Base-by-base conservation (phyloP, 2,329 filamentous ascomycete genomes). In the Botryosphaeria dothidea region DNA sequence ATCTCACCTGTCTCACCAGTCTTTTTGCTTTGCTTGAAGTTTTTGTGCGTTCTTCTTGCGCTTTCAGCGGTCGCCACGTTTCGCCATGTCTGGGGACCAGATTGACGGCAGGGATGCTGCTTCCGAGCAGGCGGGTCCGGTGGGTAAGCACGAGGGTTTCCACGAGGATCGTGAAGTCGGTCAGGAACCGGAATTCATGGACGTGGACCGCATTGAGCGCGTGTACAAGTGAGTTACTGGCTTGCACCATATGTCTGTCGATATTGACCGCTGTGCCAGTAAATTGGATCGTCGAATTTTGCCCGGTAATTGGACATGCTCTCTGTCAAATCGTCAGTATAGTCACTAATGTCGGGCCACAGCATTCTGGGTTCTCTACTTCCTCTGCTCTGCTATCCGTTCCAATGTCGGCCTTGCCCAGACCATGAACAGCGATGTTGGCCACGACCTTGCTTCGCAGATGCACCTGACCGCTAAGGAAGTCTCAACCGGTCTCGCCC, bases 361-460 rank as follows among this genome's bases (percentile, higher is more conserved):
- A 85, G 92, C 93, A 31, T 94, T 97, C 78, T 97, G 93, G 93
- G 77, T 90, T 17, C 84, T 97, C 17, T 97, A 97, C 80, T 97
- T 97, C 75, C 85, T 97, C 68, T 95, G 92, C 83, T 95, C 92
- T 0, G 93, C 92, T 67, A 95, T 97, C 72, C 89, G 92, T 61
- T 95, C 92, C 72, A 97, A 96, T 78, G 92, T 97, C 69, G 92
- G 92, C 67, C 88, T 97, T 70, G 91, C 93, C n/a, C 92, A 97
- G 80, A 97, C 93, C 1, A 97, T 97, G 93, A 97, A 97, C 79
- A 79, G 75, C 31, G 79, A 84, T 19, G 79, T 85, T 46, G 84
- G 85, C 36, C 92, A 97, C 74, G 90, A 95, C 73, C 86, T 97
- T n/a, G 85, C 85, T 69, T 85, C 86, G 2, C 85, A 90, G 41